Evolutionary conservation across 768 basidiomycete genomes (phyloP).

Genomic region (Trametes elegans): DNA sequence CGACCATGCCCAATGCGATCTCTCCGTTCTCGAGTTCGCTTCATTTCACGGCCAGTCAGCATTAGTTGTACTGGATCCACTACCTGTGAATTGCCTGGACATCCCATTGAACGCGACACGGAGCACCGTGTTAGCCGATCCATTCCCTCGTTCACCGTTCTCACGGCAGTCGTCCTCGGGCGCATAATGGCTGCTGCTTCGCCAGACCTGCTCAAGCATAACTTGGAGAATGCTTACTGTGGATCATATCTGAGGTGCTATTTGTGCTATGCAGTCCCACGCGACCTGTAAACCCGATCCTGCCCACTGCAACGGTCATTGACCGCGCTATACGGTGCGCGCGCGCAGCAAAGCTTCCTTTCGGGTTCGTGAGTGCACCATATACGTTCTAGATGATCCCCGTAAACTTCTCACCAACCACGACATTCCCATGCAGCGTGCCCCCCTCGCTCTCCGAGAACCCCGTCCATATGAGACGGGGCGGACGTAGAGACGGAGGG

Average conservation of each 20-base stretch:
- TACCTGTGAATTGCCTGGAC: no score
- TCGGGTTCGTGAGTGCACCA: not conserved
- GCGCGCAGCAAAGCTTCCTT: not conserved
- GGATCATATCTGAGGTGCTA: not conserved
- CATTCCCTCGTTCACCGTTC: no score
- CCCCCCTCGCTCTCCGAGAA: not conserved
- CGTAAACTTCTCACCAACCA: not conserved
- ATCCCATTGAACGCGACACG: no score
- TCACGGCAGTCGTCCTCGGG: no score
- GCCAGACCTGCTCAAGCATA: no score
- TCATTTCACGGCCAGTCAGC: no score
- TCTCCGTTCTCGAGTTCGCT: no score
- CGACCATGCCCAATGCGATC: no score
- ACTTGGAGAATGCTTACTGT: not conserved
- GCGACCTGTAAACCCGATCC: not conserved
- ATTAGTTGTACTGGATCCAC: no score
- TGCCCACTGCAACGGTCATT: not conserved
- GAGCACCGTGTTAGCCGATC: no score
- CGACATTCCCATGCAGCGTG: not conserved
- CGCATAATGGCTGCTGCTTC: no score
- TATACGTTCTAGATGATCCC: not conserved
- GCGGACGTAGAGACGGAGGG: not conserved
- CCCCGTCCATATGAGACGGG: not conserved
- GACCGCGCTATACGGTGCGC: not conserved
- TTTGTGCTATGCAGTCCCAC: not conserved